phyloP scores from a whole-genome alignment of 805 yeast genomes.

The Candida odintsovae region DNA sequence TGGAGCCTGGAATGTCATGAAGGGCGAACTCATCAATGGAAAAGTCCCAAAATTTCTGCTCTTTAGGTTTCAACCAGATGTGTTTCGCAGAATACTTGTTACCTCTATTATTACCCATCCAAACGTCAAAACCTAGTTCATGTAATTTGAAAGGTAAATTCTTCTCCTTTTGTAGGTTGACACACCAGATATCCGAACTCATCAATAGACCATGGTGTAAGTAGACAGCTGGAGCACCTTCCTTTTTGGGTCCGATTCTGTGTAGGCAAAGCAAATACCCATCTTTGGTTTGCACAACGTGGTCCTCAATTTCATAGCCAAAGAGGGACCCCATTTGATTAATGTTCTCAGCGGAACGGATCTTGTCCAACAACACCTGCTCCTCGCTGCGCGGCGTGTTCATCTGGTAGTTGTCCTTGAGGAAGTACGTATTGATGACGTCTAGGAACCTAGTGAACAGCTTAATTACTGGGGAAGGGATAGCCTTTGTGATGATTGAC shows the following conservation, averaged over 20 bases:
- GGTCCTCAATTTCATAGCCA: slow-evolving; percentile 70
- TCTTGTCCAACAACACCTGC: slow-evolving; percentile 23
- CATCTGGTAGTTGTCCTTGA: slow-evolving; percentile 7
- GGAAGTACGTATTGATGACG: neutral
- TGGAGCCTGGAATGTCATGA: slow-evolving; percentile 83
- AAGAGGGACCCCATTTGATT: slow-evolving; percentile 61
- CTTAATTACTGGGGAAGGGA: slow-evolving; percentile 39
- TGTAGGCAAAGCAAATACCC: slow-evolving; percentile 74
- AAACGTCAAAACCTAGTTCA: slow-evolving; percentile 86
- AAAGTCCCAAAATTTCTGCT: slow-evolving; percentile 73
- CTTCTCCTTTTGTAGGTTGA: slow-evolving; percentile 38
- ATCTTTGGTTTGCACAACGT: slow-evolving; percentile 71
- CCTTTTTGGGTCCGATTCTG: slow-evolving; percentile 45
- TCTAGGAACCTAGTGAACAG: slow-evolving; percentile 25
- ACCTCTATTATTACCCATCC: slow-evolving; percentile 91
- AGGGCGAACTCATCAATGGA: slow-evolving; percentile 89
- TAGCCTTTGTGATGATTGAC: slow-evolving; percentile 36
- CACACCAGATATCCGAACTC: slow-evolving; percentile 83
- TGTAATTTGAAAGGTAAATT: slow-evolving; percentile 72
- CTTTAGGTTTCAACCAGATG: slow-evolving; percentile 34
- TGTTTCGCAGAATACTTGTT: slow-evolving; percentile 91
- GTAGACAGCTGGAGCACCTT: slow-evolving; percentile 51
- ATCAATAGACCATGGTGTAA: slow-evolving; percentile 89
- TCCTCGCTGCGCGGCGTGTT: slow-evolving; percentile 7
- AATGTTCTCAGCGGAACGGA: slow-evolving; percentile 47